Percentiles rank a stretch among this genome's conserved stretches.
Evolutionary conservation across 176 grass and related monocot genomes (phyloP).

Genomic region (Rhynchospora breviuscula): DNA sequence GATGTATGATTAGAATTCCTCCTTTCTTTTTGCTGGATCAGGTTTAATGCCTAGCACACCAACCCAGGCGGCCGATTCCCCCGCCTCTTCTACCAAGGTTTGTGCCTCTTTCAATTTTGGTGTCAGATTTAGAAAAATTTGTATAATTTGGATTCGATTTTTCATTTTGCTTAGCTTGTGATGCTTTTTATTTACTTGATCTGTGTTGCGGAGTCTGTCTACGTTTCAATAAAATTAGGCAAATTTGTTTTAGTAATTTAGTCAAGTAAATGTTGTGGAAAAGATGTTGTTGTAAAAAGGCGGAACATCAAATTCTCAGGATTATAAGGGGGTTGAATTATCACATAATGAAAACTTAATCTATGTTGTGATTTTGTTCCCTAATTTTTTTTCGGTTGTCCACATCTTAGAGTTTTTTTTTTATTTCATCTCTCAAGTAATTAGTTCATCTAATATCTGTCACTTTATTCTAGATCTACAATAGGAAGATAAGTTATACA

Average conservation of each 20-base stretch:
- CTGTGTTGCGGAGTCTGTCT: background rate
- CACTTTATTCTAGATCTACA: background rate
- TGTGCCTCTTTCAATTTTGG: background rate
- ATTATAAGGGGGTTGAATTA: background rate
- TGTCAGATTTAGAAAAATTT: background rate
- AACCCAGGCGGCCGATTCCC: constrained; percentile 4
- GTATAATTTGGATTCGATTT: background rate
- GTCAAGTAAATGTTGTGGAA: background rate
- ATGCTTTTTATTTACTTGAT: background rate
- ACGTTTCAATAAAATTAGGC: background rate
- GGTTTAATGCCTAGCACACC: constrained; percentile 13
- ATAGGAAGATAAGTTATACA: too few species aligned
- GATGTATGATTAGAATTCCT: constrained; percentile 20
- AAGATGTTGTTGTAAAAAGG: background rate
- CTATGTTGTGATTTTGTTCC: background rate
- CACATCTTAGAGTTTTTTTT: background rate
- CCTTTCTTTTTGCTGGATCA: constrained; percentile 22
- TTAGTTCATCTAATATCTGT: background rate
- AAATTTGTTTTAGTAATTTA: background rate
- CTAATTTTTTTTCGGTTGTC: background rate
- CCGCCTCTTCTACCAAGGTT: constrained; percentile 52
- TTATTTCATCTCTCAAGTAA: background rate
- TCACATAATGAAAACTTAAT: background rate
- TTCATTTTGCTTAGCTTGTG: background rate
- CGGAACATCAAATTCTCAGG: background rate